A percentile compares a stretch with the other conserved stretches of the same genome.
phyloP scores from a whole-genome alignment of 768 basidiomycete genomes.

The Mycena vulgaris region DNA sequence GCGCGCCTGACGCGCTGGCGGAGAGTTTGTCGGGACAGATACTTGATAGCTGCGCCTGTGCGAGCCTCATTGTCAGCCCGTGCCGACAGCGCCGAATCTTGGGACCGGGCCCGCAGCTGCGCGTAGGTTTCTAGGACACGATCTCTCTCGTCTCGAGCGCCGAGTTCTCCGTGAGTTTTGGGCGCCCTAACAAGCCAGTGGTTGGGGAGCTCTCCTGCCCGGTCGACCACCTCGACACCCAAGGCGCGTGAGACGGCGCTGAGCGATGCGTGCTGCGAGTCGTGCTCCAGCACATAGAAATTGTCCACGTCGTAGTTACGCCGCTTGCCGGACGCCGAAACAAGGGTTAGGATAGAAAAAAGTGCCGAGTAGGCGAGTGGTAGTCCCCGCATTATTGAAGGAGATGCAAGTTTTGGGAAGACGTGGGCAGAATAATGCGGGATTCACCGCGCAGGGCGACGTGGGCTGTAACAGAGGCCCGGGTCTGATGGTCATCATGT shows the following conservation, averaged over 20 bases:
- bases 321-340: slow-evolving; percentile 56
- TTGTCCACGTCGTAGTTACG: slow-evolving; percentile 75
- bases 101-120: slow-evolving; percentile 51
- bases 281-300: slow-evolving; percentile 87
- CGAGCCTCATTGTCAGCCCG: slow-evolving; percentile 57
- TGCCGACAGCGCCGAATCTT: slow-evolving; percentile 47
- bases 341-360: slow-evolving; percentile 25
- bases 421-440: neutral
- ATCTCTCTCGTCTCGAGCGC: slow-evolving; percentile 56
- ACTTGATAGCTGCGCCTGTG: slow-evolving; percentile 61
- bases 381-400: slow-evolving; percentile 19
- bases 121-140: slow-evolving; percentile 66
- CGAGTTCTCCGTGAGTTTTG: slow-evolving; percentile 52
- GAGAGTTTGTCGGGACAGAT: slow-evolving; percentile 73
- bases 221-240: slow-evolving; percentile 79
- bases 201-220: slow-evolving; percentile 84
- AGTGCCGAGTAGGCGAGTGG: slow-evolving; percentile 12
- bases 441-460: neutral
- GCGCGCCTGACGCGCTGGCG: slow-evolving; percentile 83
- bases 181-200: slow-evolving; percentile 86
- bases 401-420: neutral
- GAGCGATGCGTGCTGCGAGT: slow-evolving; percentile 69
- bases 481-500: no score
- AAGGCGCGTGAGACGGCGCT: slow-evolving; percentile 72
- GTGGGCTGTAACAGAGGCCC: neutral